These are phyloP conservation scores for Pythium angustatum DNA, from an alignment of 352 stramenopile genomes.

Conservation along the genomic window DNA sequence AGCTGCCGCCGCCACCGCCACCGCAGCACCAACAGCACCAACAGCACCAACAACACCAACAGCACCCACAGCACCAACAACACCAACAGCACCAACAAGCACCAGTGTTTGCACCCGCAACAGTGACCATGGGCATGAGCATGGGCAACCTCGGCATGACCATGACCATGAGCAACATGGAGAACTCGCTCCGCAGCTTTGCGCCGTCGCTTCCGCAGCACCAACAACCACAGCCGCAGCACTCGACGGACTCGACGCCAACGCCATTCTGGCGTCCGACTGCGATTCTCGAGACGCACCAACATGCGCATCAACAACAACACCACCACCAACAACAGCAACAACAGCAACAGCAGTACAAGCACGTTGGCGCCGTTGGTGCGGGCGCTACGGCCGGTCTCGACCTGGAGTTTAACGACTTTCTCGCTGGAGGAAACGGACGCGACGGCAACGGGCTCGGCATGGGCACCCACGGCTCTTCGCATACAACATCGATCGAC, in stretches of 20 bases:
- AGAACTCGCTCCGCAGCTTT: conserved; percentile 25
- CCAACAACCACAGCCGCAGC: conserved; percentile 1
- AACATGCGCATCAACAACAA: conserved; percentile 13
- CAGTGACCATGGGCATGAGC: conserved; percentile 18
- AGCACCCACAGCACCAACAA: conserved; percentile 9
- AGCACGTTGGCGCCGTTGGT: not conserved
- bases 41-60: conserved; percentile 5
- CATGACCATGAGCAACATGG: conserved; percentile 34
- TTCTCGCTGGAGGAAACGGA: conserved; percentile 12
- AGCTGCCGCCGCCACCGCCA: too few relatives aligned
- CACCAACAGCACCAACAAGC: conserved; percentile 1
- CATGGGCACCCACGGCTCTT: conserved; percentile 7
- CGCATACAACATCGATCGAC: not conserved
- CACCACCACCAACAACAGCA: conserved; percentile 16
- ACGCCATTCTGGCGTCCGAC: conserved; percentile 26
- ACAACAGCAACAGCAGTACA: conserved; percentile 24
- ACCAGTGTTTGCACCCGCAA: not conserved
- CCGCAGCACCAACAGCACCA: conserved; percentile 16
- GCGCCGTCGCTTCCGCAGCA: not conserved
- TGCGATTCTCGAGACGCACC: conserved; percentile 17
- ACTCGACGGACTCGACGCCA: conserved; percentile 5
- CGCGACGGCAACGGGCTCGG: not conserved
- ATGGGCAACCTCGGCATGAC: conserved; percentile 24
- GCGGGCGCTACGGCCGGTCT: not conserved
- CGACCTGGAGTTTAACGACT: conserved; percentile 31